Percentiles rank a stretch among this genome's conserved stretches.
Conservation (phyloP, 177 flowering plant species). For the Vitis hybrid region DNA sequence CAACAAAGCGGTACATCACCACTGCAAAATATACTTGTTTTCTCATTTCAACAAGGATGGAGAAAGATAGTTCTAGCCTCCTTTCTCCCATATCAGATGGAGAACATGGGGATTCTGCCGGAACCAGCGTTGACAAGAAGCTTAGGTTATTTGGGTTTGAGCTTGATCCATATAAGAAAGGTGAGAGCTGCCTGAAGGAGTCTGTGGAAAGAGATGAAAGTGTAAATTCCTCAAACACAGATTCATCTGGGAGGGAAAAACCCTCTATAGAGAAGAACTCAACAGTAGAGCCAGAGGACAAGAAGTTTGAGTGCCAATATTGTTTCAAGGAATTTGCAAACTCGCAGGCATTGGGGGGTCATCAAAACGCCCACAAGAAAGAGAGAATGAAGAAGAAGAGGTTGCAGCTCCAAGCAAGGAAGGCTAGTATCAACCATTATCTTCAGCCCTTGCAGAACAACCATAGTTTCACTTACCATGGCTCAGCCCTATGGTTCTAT, state of each 20-base stretch:
- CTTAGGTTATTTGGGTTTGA: slow-evolving; percentile 74
- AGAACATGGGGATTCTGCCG: slow-evolving; percentile 15
- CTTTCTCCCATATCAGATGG: slow-evolving; percentile 22
- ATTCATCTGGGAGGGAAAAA: slow-evolving; percentile 22
- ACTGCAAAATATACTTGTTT: not conserved
- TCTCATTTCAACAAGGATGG: slow-evolving; percentile 26
- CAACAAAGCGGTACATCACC: slow-evolving; percentile 8
- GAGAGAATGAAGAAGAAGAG: slow-evolving; percentile 87
- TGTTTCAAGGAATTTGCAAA: slow-evolving; percentile 82
- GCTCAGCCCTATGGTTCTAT: slow-evolving; percentile 29
- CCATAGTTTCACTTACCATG: slow-evolving; percentile 17
- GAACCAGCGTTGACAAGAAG: slow-evolving; percentile 49
- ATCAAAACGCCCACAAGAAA: slow-evolving; percentile 97
- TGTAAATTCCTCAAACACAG: slow-evolving; percentile 51
- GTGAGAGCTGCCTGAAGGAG: slow-evolving; percentile 10
- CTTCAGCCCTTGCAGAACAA: slow-evolving; percentile 54
- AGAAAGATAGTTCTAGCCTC: slow-evolving; percentile 13
- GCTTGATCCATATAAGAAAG: slow-evolving; percentile 38
- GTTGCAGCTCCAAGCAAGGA: slow-evolving; percentile 80
- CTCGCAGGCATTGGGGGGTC: slow-evolving; percentile 97
- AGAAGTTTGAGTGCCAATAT: slow-evolving; percentile 78
- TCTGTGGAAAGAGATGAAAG: slow-evolving; percentile 49
- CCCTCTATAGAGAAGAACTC: slow-evolving; percentile 18
- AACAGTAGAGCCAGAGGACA: slow-evolving; percentile 20
- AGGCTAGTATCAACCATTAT: slow-evolving; percentile 58